Base-by-base conservation (phyloP, 148 eudicot genomes). In the Drosera capensis region DNA sequence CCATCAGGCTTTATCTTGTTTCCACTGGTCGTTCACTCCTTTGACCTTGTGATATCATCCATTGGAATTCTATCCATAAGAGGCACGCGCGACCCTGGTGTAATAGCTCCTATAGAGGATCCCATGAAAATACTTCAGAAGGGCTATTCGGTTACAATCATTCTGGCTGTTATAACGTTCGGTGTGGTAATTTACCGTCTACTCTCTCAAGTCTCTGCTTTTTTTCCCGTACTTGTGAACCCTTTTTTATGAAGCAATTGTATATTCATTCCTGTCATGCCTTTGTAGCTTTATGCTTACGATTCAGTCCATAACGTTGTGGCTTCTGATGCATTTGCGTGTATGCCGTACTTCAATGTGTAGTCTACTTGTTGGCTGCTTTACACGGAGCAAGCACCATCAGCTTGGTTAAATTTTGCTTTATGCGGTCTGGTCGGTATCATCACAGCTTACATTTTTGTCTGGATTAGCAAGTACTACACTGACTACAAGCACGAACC, bases 321-420 rank as follows among this genome's bases (percentile, higher is more conserved):
- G 11, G 38, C 38, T 34, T 34, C 38, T 34, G 38, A 34, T 34
- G 29, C 23, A 1, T 30, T 51, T 41, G 23, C 23, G 23, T 52
- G 19, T 52, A 13, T 42, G 9, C n/a, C 14, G n/a, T 34, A 9
- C n/a, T 13, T 34, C n/a, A 34, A 34, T 52, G n/a, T 64, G 68
- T 75, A 90, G 99, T 90, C 97, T 45, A 90, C 97, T 2, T 82
- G 95, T 34, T 90, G 93, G 95, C 64, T 90, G 77, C 80, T 90
- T 20, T 90, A 84, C 60, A 90, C 97, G 9, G 97, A 90, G 50
- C 97, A 90, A 55, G 95, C 95, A 44, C 97, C 97, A 66, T 71
- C 93, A 52, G 97, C 97, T 29, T 90, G 97, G 97, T 52, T 90
- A 46, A 80, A 90, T 57, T 90, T 90, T 64, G 84, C 82, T 4